Conservation (phyloP, 2,329 filamentous ascomycete genomes). For the Rhexocercosporidium sp. region DNA sequence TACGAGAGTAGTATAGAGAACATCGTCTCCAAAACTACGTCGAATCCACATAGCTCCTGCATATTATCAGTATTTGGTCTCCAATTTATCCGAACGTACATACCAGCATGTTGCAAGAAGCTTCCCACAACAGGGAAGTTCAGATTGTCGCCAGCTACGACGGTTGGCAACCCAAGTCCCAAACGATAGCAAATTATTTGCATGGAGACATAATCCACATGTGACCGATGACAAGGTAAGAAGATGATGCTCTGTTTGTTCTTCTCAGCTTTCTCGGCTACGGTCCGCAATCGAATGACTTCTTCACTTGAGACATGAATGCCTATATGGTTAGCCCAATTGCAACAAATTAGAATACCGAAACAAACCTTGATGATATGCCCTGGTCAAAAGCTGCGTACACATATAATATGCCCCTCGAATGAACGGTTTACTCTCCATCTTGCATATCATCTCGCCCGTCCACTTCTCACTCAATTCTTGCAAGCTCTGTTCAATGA, state of each 20-base stretch:
- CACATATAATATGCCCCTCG: conserved; percentile 87
- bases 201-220: conserved; percentile 94
- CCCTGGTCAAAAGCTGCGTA: conserved; percentile 87
- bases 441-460: conserved; percentile 98
- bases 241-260: conserved; percentile 97
- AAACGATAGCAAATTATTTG: conserved; percentile 96
- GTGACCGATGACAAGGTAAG: conserved; percentile 89
- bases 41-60: conserved; percentile 91
- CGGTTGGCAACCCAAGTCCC: conserved; percentile 84
- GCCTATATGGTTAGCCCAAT: conserved; percentile 43
- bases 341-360: not conserved
- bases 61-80: conserved; percentile 8
- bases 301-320: conserved; percentile 97
- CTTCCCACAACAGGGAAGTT: conserved; percentile 90
- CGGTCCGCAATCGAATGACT: conserved; percentile 78
- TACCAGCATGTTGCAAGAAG: conserved; percentile 90
- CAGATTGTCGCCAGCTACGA: conserved; percentile 94
- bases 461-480: conserved; percentile 87
- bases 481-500: conserved; percentile 74
- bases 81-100: conserved; percentile 23
- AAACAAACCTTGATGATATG: conserved; percentile 82
- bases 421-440: conserved; percentile 94
- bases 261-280: conserved; percentile 80
- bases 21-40: conserved; percentile 88
- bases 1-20: conserved; percentile 88